phyloP scores from a whole-genome alignment of 2,329 filamentous ascomycete species.

The Colletotrichum costaricense region DNA sequence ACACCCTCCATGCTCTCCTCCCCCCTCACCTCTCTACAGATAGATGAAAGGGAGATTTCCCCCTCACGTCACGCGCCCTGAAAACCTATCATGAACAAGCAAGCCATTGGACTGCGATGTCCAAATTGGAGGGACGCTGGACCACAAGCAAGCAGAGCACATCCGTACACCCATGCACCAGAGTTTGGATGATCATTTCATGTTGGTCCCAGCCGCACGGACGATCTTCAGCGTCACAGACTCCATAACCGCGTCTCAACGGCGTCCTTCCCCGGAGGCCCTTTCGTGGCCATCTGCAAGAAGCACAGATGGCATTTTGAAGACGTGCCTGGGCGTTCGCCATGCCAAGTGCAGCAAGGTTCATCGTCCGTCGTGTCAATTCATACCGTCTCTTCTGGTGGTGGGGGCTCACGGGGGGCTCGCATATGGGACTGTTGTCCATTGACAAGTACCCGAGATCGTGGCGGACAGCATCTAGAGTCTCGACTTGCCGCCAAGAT shows the following conservation, averaged over 20 bases:
- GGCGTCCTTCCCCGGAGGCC: constrained; percentile 10
- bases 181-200: not conserved
- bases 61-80: not conserved
- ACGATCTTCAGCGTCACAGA: constrained; percentile 15
- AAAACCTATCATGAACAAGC: not conserved
- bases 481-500: not conserved
- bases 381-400: not conserved
- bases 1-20: not conserved
- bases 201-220: constrained; percentile 8
- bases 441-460: not conserved
- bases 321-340: constrained; percentile 5
- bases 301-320: constrained; percentile 12
- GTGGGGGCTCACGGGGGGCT: not conserved
- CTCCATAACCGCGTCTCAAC: constrained; percentile 13
- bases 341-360: constrained; percentile 17
- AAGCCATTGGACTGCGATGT: not conserved
- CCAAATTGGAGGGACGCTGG: not conserved
- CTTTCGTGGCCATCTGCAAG: not conserved
- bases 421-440: not conserved
- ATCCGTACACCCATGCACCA: not conserved
- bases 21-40: not conserved
- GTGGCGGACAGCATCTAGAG: not conserved
- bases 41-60: not conserved
- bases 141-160: not conserved
- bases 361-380: constrained; percentile 6